Conservation (phyloP, 371 early-diverging fungal species). For the Mucor indicus region DNA sequence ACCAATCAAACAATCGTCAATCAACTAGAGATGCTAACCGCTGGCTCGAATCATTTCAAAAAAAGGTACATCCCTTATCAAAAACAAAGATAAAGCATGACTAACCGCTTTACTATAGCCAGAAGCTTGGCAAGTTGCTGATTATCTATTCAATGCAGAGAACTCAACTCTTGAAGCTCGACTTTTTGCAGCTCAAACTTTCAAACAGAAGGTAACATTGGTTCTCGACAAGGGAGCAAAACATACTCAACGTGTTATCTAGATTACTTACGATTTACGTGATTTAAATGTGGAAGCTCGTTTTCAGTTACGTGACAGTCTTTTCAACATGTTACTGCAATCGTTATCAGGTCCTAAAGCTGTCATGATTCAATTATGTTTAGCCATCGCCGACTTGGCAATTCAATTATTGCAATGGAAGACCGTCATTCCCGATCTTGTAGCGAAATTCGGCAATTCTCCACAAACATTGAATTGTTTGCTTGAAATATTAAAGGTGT, state of each 20-base stretch:
- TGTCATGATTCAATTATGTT: constrained; percentile 79
- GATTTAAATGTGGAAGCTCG: constrained; percentile 70
- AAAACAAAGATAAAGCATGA: background rate
- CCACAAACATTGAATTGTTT: constrained; percentile 55
- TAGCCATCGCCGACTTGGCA: constrained; percentile 84
- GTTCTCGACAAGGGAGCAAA: background rate
- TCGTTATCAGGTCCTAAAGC: constrained; percentile 53
- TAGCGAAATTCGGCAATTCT: constrained; percentile 57
- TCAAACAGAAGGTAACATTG: constrained; percentile 78
- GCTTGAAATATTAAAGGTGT: constrained; percentile 76
- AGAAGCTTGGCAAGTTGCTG: constrained; percentile 85
- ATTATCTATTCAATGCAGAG: constrained; percentile 63
- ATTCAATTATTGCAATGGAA: constrained; percentile 83
- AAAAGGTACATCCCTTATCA: constrained; percentile 57
- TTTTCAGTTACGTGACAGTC: constrained; percentile 74
- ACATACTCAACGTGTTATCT: background rate
- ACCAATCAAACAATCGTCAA: constrained; percentile 31
- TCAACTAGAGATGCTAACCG: constrained; percentile 64
- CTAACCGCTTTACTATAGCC: constrained; percentile 41
- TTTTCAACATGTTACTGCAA: constrained; percentile 61
- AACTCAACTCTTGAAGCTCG: constrained; percentile 60
- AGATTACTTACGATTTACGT: constrained; percentile 78
- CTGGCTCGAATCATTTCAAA: constrained; percentile 90
- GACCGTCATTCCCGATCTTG: constrained; percentile 70
- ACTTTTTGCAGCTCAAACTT: constrained; percentile 91